A percentile compares a stretch with the other conserved stretches of the same genome.
phyloP scores from a whole-genome alignment of 345 rosid species.

The Brassica juncea region DNA sequence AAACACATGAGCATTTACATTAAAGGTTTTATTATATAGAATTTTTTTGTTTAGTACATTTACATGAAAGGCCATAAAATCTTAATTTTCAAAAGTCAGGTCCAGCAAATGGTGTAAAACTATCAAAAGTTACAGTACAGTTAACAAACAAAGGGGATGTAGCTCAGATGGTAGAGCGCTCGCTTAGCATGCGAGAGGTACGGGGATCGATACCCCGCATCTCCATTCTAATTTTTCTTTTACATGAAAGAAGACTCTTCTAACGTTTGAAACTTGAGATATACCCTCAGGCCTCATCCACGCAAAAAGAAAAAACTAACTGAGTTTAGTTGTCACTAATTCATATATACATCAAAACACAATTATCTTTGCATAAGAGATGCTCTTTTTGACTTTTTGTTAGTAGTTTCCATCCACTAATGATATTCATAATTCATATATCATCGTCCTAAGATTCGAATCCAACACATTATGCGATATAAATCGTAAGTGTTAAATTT shows the following conservation, averaged over 20 bases:
- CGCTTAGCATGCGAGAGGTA: slow-evolving; percentile 93
- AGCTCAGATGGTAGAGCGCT: slow-evolving; percentile 97
- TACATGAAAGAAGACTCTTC: background rate
- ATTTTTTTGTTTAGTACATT: background rate
- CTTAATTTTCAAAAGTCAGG: background rate
- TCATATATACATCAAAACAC: background rate
- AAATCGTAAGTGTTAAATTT: background rate
- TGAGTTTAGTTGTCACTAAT: no score
- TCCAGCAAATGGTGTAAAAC: background rate
- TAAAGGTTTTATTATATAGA: background rate
- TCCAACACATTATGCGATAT: background rate
- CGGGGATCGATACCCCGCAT: slow-evolving; percentile 88
- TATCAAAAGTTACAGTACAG: background rate
- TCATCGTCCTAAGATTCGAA: background rate
- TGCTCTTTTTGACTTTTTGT: background rate
- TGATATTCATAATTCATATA: slow-evolving; percentile 8
- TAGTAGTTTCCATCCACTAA: background rate
- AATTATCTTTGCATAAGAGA: background rate
- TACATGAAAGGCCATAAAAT: background rate
- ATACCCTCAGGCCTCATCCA: background rate
- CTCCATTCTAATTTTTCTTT: slow-evolving; percentile 42
- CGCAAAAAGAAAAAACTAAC: no score
- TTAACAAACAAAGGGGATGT: slow-evolving; percentile 49
- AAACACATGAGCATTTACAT: background rate
- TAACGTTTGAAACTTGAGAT: background rate